Conservation (phyloP, 352 stramenopile species). For the Globisporangium spinosum region DNA sequence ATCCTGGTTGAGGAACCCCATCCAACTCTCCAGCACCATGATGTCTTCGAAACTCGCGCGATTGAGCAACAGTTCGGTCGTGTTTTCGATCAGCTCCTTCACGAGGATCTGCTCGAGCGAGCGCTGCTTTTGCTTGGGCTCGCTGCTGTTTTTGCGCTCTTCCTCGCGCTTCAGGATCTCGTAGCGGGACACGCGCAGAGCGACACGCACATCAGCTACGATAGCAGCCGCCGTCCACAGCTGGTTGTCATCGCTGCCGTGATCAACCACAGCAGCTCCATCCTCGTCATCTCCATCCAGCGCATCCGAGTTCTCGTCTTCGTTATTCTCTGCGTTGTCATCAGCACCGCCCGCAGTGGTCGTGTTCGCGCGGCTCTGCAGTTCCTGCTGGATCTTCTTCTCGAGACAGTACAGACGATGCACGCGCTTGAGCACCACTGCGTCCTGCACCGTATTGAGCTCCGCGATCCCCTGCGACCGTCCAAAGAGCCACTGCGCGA, state of each 20-base stretch:
- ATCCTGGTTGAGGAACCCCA: slow-evolving; percentile 26
- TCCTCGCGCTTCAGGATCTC: slow-evolving; percentile 24
- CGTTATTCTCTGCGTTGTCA: slow-evolving; percentile 18
- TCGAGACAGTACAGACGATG: slow-evolving; percentile 41
- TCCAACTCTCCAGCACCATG: slow-evolving; percentile 39
- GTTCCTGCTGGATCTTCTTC: slow-evolving; percentile 41
- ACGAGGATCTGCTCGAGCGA: slow-evolving; percentile 41
- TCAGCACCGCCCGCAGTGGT: slow-evolving; percentile 9
- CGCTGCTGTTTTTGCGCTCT: slow-evolving; percentile 5
- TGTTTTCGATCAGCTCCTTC: slow-evolving; percentile 55
- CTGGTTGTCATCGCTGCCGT: background rate
- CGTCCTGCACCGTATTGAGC: slow-evolving; percentile 25
- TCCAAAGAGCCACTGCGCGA: slow-evolving; percentile 56
- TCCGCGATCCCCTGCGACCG: slow-evolving; percentile 48
- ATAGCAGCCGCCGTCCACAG: slow-evolving; percentile 23
- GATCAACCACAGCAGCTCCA: slow-evolving; percentile 7
- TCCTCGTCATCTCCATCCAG: slow-evolving; percentile 9
- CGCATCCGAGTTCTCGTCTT: background rate
- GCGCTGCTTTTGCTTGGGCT: slow-evolving; percentile 20
- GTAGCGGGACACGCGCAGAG: slow-evolving; percentile 28
- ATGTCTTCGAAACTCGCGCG: slow-evolving; percentile 34
- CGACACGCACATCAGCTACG: slow-evolving; percentile 31
- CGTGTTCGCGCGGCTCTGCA: slow-evolving; percentile 21
- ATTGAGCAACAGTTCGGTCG: slow-evolving; percentile 64
- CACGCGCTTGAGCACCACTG: slow-evolving; percentile 27